Base-by-base conservation (phyloP, 1,139 yeast species). In the Suhomyces terraborum region DNA sequence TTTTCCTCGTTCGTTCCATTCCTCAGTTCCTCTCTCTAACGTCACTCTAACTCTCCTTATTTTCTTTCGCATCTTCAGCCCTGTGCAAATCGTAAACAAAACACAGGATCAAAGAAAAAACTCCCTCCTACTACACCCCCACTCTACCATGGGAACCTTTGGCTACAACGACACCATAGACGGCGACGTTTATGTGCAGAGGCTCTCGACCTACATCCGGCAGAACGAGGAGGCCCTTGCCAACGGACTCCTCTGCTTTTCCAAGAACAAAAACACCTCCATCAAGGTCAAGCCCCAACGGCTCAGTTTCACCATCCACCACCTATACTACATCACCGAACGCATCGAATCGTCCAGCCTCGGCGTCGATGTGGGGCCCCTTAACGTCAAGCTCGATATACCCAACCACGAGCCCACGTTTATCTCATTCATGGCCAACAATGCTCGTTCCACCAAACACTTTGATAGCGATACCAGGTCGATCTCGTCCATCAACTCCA, bases 291-390 rank as follows among this genome's bases (percentile, higher is more conserved):
- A 77, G 52, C 82, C 86, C 0, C 72, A 79, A 16, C 59, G 85
- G 42, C 62, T 82, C 20, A 74, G 77, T 21, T 66, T 82, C 43
- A 79, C 85, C 21, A 63, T 80, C 20, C 88, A 82, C 55, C 88
- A 82, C 56, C 65, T 82, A 25, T 82, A 79, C 56, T 82, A 75
- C 53, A 65, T 82, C 22, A 59, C 79, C 14, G 85, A 81, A 34
- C 67, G 78, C 42, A 78, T 82, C 38, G 82, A 79, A 43, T 73
- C 72, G 20, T 65, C 80, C 4, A 69, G 75, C 0, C 66, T 81
- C 20, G 74, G 74, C 1, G 76, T 73, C 10, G 78, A 73, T 25
- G 80, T 81, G n/a, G 88, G 88, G 0, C 85, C 87, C 1, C 64
- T 81, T 54, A 78, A 77, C 53, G 66, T 81, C 40, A 68, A 84